Evolutionary conservation across 2,329 filamentous ascomycete species (phyloP).

Genomic region (Stromatinia cepivora): DNA sequence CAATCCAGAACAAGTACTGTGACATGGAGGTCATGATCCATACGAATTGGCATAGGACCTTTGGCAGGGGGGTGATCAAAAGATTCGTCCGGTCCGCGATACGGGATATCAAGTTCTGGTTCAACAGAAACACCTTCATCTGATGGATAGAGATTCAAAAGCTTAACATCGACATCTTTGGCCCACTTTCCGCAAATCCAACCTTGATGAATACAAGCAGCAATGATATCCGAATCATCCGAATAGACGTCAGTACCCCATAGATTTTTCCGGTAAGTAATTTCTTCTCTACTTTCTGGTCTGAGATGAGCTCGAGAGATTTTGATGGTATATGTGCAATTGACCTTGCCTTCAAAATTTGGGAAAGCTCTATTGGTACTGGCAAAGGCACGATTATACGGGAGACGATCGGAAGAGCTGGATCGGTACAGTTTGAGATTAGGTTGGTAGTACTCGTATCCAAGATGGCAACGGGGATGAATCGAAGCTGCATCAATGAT

Average conservation of each 20-base stretch:
- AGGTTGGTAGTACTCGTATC: conserved; percentile 78
- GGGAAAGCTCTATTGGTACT: conserved; percentile 54
- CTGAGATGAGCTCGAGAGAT: conserved; percentile 78
- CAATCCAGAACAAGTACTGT: conserved; percentile 80
- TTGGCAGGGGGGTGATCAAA: conserved; percentile 55
- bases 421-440: conserved; percentile 52
- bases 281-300: conserved; percentile 71
- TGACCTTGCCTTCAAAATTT: conserved; percentile 68
- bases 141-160: conserved; percentile 60
- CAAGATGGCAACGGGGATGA: conserved; percentile 75
- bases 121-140: conserved; percentile 29
- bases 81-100: conserved; percentile 32
- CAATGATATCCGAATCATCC: conserved; percentile 91
- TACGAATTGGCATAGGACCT: conserved; percentile 63
- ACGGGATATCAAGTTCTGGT: conserved; percentile 8
- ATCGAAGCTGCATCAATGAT: conserved; percentile 72
- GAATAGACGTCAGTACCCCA: conserved; percentile 97
- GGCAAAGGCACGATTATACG: conserved; percentile 33
- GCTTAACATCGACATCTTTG: conserved; percentile 68
- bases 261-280: conserved; percentile 75
- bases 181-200: conserved; percentile 90
- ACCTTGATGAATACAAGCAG: conserved; percentile 88
- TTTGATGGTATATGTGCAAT: conserved; percentile 87
- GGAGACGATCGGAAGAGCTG: conserved; percentile 46
- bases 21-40: conserved; percentile 79